Evolutionary conservation across 2,329 filamentous ascomycete genomes (phyloP).

Genomic region (Neofusicoccum cordaticola): DNA sequence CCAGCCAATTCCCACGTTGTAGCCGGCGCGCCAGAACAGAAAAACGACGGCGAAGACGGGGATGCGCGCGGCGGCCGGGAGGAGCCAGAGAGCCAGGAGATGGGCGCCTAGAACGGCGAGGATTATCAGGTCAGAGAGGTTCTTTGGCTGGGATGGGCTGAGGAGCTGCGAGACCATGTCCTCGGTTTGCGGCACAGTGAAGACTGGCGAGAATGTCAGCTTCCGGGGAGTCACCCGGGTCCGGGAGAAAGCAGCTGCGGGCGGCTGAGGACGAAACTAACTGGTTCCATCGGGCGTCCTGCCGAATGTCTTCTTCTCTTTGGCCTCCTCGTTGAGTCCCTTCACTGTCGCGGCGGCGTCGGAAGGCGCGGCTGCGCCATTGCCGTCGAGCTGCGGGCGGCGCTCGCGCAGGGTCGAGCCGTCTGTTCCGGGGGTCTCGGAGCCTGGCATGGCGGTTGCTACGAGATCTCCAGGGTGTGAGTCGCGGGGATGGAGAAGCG

Average conservation of each 20-base stretch:
- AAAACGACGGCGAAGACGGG: conserved; percentile 81
- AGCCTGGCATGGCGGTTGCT: conserved; percentile 7
- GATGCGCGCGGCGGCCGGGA: conserved; percentile 68
- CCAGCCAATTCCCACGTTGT: conserved; percentile 92
- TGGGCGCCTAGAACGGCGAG: conserved; percentile 74
- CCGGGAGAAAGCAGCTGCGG: neutral
- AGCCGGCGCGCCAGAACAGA: conserved; percentile 85
- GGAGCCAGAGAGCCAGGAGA: conserved; percentile 68
- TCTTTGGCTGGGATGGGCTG: conserved; percentile 92
- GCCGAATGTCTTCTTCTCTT: conserved; percentile 78
- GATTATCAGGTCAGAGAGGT: conserved; percentile 79
- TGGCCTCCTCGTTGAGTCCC: conserved; percentile 50
- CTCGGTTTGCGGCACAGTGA: conserved; percentile 91
- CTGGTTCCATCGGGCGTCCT: conserved; percentile 86
- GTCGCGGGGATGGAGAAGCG: neutral
- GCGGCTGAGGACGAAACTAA: conserved; percentile 48
- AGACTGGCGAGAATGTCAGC: conserved; percentile 59
- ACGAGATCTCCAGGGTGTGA: neutral
- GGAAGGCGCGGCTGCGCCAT: neutral
- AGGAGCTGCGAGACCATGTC: conserved; percentile 99
- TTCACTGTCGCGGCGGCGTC: conserved; percentile 34
- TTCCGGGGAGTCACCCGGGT: neutral
- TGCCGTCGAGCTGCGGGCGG: neutral
- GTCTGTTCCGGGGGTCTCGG: conserved; percentile 13
- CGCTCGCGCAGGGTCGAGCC: conserved; percentile 8